These are phyloP conservation scores for Beta lomatogona DNA, from an alignment of 179 eudicot species.

Conservation along the genomic window DNA sequence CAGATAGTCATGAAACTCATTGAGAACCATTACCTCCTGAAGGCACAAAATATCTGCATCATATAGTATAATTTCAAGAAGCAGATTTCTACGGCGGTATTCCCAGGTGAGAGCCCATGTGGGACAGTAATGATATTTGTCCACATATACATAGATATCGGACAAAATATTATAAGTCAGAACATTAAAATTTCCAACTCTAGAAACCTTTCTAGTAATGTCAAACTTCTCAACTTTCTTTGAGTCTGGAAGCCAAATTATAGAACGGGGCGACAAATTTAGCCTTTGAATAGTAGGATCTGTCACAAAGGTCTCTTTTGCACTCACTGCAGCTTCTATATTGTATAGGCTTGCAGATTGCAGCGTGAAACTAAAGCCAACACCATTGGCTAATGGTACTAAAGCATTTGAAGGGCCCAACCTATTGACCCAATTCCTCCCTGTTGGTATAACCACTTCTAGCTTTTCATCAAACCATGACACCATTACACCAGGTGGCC, in stretches of 20 bases:
- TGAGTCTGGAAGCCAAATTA: constrained; percentile 22
- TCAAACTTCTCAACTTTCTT: constrained; percentile 16
- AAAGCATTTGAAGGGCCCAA: constrained; percentile 19
- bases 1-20: neutral
- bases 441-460: constrained; percentile 32
- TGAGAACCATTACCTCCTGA: constrained; percentile 35
- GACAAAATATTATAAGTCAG: constrained; percentile 39
- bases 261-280: constrained; percentile 23
- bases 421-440: constrained; percentile 21
- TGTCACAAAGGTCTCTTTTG: constrained; percentile 25
- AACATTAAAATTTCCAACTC: constrained; percentile 27
- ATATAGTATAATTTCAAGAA: constrained; percentile 33
- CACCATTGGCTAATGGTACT: constrained; percentile 29
- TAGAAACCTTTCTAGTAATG: constrained; percentile 4
- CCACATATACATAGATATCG: constrained; percentile 20
- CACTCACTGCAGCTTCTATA: constrained; percentile 8
- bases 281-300: constrained; percentile 27
- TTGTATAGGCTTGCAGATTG: neutral
- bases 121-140: constrained; percentile 36
- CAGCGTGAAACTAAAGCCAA: constrained; percentile 37
- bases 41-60: constrained; percentile 45
- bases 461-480: constrained; percentile 39
- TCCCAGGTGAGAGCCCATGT: constrained; percentile 46
- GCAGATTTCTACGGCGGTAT: constrained; percentile 38
- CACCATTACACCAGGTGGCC: constrained; percentile 34